Conservation (phyloP, 2,329 filamentous ascomycete species). For the Mariannaea sp. region DNA sequence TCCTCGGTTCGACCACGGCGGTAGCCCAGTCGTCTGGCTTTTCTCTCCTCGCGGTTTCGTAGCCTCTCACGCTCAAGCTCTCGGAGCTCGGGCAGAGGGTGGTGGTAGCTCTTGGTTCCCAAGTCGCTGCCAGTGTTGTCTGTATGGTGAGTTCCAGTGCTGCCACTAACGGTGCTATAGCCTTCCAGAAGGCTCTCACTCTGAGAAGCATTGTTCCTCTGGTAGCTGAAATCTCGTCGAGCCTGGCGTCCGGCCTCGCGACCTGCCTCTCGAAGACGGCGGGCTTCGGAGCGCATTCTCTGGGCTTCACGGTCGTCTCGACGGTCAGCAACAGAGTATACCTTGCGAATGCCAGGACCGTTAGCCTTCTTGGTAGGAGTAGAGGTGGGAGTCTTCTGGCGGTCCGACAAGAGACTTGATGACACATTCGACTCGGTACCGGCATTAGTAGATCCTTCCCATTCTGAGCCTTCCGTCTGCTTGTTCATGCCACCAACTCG, state of each 20-base stretch:
- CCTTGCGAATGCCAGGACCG: slow-evolving; percentile 60
- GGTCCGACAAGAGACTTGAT: slow-evolving; percentile 64
- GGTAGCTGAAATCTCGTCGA: slow-evolving; percentile 60
- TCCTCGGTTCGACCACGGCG: slow-evolving; percentile 43
- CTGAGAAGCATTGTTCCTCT: slow-evolving; percentile 43
- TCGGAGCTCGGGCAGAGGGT: slow-evolving; percentile 58
- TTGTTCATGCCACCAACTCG: slow-evolving; percentile 89
- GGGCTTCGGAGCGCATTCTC: slow-evolving; percentile 60
- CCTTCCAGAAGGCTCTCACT: slow-evolving; percentile 43
- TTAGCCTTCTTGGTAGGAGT: slow-evolving; percentile 49
- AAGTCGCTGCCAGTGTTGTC: slow-evolving; percentile 51
- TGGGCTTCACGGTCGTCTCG: slow-evolving; percentile 57
- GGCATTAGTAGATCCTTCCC: slow-evolving; percentile 74
- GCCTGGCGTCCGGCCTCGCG: slow-evolving; percentile 56
- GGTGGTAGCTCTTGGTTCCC: slow-evolving; percentile 63
- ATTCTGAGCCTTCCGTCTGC: slow-evolving; percentile 75
- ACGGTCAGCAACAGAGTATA: slow-evolving; percentile 64
- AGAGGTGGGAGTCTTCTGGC: slow-evolving; percentile 60
- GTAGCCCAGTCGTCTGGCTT: slow-evolving; percentile 43
- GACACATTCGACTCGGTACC: slow-evolving; percentile 65
- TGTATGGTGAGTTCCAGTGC: slow-evolving; percentile 38
- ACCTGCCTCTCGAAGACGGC: slow-evolving; percentile 59
- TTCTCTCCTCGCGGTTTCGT: slow-evolving; percentile 43
- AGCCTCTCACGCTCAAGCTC: slow-evolving; percentile 42
- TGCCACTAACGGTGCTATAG: slow-evolving; percentile 43